Base-by-base conservation (phyloP, 352 stramenopile genomes). In the Saprolegnia diclina region DNA sequence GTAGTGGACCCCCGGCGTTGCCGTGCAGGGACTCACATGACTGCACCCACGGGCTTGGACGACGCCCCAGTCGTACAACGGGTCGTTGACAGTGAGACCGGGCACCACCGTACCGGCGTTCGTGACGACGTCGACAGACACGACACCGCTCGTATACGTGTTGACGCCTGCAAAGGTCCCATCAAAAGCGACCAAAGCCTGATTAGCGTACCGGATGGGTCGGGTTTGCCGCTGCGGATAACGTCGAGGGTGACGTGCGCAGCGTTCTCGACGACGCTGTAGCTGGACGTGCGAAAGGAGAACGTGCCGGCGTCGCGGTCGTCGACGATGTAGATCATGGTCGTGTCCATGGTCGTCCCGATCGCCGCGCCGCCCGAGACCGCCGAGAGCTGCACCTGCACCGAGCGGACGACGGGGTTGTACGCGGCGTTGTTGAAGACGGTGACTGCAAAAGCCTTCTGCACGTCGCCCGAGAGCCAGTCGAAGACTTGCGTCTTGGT, bases 371-470 rank as follows among this genome's bases (percentile, higher is more conserved):
- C 83, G 29, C 83, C 83, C 48, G 74, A 74, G 10, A 88, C 83
- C 0, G 64, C 77, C 14, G 69, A 57, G 66, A 91, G 77, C 11
- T 53, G 71, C 32, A 91, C 74, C 68, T 85, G 83, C 53, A 91
- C 76, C 1, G 81, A 71, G 55, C 80, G 67, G 6, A 80, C 73
- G 4, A 65, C 32, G 14, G 78, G 50, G 29, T 91, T 68, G 72
- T 91, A 90, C 37, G 72, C 74, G 0, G 79, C 76, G 70, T 90
- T 91, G 71, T 91, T 91, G 62, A 90, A 90, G 5, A 91, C 52
- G 45, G 80, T 85, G 32, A 91, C 77, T 0, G 77, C 62, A 26
- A 91, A 89, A 0, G 68, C 79, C 65, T 91, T 86, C 26, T 45
- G 77, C 5, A 69, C 75, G 65, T 90, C 79, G 40, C 72, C 78